phyloP scores from a whole-genome alignment of 225 moss, liverwort and hornwort genomes.

The Thuidium tamariscinum region DNA sequence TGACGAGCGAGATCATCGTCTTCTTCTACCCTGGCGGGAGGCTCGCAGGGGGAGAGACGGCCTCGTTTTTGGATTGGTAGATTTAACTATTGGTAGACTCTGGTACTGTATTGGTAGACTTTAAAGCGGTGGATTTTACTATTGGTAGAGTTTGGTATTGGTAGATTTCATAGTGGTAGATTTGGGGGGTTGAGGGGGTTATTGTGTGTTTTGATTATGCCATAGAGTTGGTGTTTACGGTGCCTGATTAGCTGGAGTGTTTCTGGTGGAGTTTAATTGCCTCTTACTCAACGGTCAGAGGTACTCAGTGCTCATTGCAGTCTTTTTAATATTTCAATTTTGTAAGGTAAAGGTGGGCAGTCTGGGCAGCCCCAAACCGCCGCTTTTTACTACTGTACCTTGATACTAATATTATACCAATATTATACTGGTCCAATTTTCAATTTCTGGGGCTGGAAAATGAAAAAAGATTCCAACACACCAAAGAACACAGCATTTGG shows the following conservation, averaged over 20 bases:
- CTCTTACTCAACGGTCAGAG: not conserved
- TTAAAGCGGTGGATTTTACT: not conserved
- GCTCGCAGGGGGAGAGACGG: not conserved
- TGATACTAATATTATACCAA: not conserved
- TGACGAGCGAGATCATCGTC: not conserved
- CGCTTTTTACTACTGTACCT: not conserved
- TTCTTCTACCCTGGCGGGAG: not conserved
- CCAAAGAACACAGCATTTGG: not conserved
- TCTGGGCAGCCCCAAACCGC: too few relatives aligned
- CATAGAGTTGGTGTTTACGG: not conserved
- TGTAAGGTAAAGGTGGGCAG: not conserved
- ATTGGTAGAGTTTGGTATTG: not conserved
- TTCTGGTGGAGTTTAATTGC: not conserved
- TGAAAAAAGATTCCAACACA: not conserved
- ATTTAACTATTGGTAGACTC: not conserved
- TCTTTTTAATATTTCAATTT: not conserved
- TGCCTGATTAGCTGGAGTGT: not conserved
- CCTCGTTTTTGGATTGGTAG: not conserved
- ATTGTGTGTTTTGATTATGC: not conserved
- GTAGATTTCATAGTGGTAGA: not conserved
- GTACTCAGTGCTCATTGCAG: not conserved
- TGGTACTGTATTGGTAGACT: not conserved
- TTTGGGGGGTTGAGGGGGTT: not conserved
- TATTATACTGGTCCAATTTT: not conserved
- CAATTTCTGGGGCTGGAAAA: not conserved